Conservation (phyloP, 2,329 filamentous ascomycete species). For the Calonectria pteridis region DNA sequence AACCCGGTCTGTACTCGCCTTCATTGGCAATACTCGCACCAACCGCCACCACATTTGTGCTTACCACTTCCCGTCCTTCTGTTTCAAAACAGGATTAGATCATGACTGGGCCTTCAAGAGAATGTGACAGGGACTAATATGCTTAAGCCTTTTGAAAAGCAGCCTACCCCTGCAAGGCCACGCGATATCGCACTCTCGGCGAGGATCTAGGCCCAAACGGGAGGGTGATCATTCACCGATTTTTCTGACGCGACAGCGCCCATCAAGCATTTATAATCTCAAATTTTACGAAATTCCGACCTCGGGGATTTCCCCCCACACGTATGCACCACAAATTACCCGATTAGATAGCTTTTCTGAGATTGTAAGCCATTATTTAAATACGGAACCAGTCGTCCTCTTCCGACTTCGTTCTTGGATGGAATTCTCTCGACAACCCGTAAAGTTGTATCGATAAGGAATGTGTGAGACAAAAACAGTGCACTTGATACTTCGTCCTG, state of each 20-base stretch:
- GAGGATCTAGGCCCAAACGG: neutral
- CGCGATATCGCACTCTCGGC: neutral
- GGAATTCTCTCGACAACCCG: neutral
- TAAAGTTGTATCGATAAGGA: too few species aligned
- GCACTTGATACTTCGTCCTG: neutral
- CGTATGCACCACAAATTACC: neutral
- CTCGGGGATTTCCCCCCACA: neutral
- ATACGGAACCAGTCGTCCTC: neutral
- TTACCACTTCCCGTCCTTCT: neutral
- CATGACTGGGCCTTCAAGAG: neutral
- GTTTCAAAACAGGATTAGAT: neutral
- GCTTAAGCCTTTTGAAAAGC: neutral
- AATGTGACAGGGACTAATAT: neutral
- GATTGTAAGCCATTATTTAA: neutral
- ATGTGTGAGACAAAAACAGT: neutral
- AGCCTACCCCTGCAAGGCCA: conserved; percentile 1
- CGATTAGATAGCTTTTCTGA: neutral
- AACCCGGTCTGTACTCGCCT: neutral
- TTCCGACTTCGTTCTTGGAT: neutral
- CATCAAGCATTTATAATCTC: neutral
- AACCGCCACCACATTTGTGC: neutral
- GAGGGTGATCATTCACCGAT: neutral
- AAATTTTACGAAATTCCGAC: neutral
- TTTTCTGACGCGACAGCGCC: neutral
- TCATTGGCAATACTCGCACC: neutral